Conservation (phyloP, 2,329 filamentous ascomycete species). For the Truncatella angustata region DNA sequence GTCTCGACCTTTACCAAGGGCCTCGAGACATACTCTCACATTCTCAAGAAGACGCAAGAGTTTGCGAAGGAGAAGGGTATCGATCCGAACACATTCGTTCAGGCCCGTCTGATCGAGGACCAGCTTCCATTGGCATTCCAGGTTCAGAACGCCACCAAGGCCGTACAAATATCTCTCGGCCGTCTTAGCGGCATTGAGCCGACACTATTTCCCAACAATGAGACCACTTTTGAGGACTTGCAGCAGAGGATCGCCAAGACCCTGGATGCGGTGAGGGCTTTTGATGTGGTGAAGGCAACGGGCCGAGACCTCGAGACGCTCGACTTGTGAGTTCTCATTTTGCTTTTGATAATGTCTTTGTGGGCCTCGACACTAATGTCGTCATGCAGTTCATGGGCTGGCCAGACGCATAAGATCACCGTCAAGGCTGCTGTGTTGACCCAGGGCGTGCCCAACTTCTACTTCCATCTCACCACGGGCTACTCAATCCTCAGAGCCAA, state of each 20-base stretch:
- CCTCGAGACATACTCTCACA: constrained; percentile 4
- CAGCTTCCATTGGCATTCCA: constrained; percentile 9
- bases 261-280: constrained; percentile 21
- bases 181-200: constrained; percentile 33
- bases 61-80: constrained; percentile 9
- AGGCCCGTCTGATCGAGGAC: constrained; percentile 8
- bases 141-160: constrained; percentile 11
- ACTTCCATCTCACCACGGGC: constrained; percentile 57
- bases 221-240: constrained; percentile 30
- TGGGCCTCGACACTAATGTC: too few relatives aligned
- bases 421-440: neutral
- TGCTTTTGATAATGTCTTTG: too few relatives aligned
- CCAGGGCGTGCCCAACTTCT: constrained; percentile 24
- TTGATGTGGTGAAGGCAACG: constrained; percentile 21
- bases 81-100: neutral
- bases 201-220: constrained; percentile 22
- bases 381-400: constrained; percentile 40
- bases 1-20: constrained; percentile 5
- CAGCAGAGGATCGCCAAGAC: constrained; percentile 31
- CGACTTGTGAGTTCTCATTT: constrained; percentile 1
- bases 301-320: constrained; percentile 29
- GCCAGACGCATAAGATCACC: constrained; percentile 25
- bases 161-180: constrained; percentile 24
- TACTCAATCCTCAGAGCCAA: constrained; percentile 61
- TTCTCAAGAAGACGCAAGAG: neutral